A percentile compares a stretch with the other conserved stretches of the same genome.
These are phyloP conservation scores for Carex pumila DNA, from an alignment of 176 grass and related monocot species.

Conservation along the genomic window DNA sequence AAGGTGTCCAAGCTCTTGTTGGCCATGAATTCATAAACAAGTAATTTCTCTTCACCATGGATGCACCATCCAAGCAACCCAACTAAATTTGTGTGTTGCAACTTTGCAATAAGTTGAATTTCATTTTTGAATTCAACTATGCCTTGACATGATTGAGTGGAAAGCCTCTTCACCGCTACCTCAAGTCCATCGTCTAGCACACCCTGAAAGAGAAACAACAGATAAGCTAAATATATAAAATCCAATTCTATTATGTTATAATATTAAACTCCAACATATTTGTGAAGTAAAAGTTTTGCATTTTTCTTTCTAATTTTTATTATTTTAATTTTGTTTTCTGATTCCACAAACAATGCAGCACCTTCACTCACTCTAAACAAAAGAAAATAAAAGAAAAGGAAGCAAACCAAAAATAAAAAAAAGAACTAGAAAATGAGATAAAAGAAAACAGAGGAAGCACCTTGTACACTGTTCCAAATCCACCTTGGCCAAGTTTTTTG, in stretches of 20 bases:
- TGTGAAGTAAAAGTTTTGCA: not conserved
- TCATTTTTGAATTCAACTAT: slow-evolving; percentile 44
- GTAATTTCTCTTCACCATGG: slow-evolving; percentile 34
- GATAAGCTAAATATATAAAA: not conserved
- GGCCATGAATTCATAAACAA: slow-evolving; percentile 42
- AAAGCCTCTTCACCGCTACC: slow-evolving; percentile 40
- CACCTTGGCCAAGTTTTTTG: slow-evolving; percentile 27
- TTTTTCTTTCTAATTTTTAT: not conserved
- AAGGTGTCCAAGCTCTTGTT: slow-evolving; percentile 39
- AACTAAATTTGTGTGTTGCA: slow-evolving; percentile 42
- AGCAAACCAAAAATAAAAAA: not conserved
- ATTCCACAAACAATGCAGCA: not conserved
- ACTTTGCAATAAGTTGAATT: slow-evolving; percentile 34
- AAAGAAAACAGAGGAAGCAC: not conserved
- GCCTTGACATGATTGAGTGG: slow-evolving; percentile 25
- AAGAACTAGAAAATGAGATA: not conserved
- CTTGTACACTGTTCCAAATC: slow-evolving; percentile 31
- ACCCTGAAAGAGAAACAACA: not conserved
- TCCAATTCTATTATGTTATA: not conserved
- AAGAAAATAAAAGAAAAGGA: not conserved
- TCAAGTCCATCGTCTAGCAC: slow-evolving; percentile 21
- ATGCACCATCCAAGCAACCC: slow-evolving; percentile 35
- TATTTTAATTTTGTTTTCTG: not conserved
- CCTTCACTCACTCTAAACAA: not conserved
- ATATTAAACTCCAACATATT: not conserved